Evolutionary conservation across 371 early-diverging fungal species (phyloP).

Genomic region (Blyttiomyces sp.): DNA sequence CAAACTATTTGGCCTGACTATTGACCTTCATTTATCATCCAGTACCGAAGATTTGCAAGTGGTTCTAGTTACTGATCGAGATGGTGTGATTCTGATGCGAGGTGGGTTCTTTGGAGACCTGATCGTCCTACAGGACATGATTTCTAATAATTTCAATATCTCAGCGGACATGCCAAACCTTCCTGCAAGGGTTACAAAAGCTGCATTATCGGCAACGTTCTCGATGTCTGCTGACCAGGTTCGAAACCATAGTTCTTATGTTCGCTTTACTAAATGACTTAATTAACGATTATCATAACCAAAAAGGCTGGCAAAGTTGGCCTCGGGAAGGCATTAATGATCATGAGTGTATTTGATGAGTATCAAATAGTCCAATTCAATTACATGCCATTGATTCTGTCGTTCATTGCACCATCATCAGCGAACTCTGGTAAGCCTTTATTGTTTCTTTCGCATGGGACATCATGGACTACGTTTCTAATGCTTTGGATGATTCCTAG

Average conservation of each 20-base stretch:
- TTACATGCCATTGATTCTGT: slow-evolving; percentile 25
- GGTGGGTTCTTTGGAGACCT: slow-evolving; percentile 7
- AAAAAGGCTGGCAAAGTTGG: slow-evolving; percentile 23
- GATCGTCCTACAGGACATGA: not conserved
- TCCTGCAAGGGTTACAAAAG: slow-evolving; percentile 24
- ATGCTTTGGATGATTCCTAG: not conserved
- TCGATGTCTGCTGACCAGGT: slow-evolving; percentile 37
- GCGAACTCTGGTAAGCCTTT: slow-evolving; percentile 25
- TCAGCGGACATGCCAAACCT: slow-evolving; percentile 27
- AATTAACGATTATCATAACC: not conserved
- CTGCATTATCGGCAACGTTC: slow-evolving; percentile 38
- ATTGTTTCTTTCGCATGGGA: not conserved
- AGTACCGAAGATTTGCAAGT: slow-evolving; percentile 28
- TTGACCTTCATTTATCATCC: too few relatives aligned
- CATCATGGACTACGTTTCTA: not conserved
- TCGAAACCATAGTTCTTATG: not conserved
- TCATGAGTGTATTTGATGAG: slow-evolving; percentile 27
- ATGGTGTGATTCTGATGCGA: slow-evolving; percentile 33
- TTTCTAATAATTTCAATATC: not conserved
- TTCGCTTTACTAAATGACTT: not conserved
- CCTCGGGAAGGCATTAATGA: slow-evolving; percentile 25
- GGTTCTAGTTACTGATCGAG: slow-evolving; percentile 30
- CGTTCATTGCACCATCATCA: slow-evolving; percentile 22
- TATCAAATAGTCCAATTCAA: slow-evolving; percentile 35
- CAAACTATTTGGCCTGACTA: too few relatives aligned